These are phyloP conservation scores for Evernia prunastri DNA, from an alignment of 495 filamentous ascomycete species.

Conservation along the genomic window DNA sequence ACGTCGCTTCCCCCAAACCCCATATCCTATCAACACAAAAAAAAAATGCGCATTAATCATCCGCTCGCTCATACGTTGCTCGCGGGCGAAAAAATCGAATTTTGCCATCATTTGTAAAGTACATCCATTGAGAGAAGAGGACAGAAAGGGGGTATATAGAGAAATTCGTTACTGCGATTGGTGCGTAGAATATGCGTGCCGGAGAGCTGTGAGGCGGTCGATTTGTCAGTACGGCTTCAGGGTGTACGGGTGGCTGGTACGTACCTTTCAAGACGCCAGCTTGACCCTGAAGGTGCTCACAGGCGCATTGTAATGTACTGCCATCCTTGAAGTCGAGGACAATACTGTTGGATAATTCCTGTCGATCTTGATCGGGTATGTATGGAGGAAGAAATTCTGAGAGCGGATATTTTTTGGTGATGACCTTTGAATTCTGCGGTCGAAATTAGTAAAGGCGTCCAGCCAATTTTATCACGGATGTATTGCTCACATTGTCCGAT, in stretches of 20 bases:
- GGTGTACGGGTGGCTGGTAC: neutral
- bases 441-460: slow-evolving; percentile 26
- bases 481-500: slow-evolving; percentile 28
- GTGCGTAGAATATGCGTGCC: slow-evolving; percentile 16
- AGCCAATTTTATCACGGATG: neutral
- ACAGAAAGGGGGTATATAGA: slow-evolving; percentile 16
- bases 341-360: slow-evolving; percentile 80
- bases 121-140: slow-evolving; percentile 9
- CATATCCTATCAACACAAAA: slow-evolving; percentile 2
- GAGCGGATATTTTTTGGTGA: slow-evolving; percentile 71
- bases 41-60: slow-evolving; percentile 7
- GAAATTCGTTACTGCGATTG: slow-evolving; percentile 3
- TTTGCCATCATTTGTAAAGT: slow-evolving; percentile 3
- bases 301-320: slow-evolving; percentile 78
- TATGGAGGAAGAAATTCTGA: slow-evolving; percentile 72
- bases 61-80: slow-evolving; percentile 7
- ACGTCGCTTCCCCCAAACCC: neutral
- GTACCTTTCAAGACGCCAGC: slow-evolving; percentile 46
- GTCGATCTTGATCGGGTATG: slow-evolving; percentile 76
- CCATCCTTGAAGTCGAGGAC: slow-evolving; percentile 77
- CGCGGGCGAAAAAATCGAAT: neutral
- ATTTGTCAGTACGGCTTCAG: neutral
- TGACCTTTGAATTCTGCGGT: slow-evolving; percentile 44
- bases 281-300: slow-evolving; percentile 71
- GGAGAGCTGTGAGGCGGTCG: slow-evolving; percentile 7